Conservation (phyloP, 306 rosid species). For the Corylus avellana region DNA sequence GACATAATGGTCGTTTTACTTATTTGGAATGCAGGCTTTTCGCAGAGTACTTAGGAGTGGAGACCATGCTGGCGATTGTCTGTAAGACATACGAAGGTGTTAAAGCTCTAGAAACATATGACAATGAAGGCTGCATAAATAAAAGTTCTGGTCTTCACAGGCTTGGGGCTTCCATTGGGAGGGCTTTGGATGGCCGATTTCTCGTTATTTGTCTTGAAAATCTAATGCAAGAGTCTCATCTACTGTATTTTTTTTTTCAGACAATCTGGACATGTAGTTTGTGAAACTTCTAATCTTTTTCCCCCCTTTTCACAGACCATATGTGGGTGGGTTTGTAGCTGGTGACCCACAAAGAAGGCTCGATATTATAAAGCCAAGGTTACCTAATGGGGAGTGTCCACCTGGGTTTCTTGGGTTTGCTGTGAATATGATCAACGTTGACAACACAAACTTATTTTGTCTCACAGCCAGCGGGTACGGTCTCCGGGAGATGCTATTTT, state of each 20-base stretch:
- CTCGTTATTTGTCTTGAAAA: slow-evolving; percentile 76
- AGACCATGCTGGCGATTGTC: slow-evolving; percentile 78
- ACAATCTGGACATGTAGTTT: slow-evolving; percentile 23
- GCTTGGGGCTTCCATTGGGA: slow-evolving; percentile 67
- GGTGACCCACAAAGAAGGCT: slow-evolving; percentile 72
- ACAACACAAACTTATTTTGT: slow-evolving; percentile 49
- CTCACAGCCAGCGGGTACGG: slow-evolving; percentile 69
- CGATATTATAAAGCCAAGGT: slow-evolving; percentile 74
- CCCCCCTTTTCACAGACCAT: slow-evolving; percentile 50
- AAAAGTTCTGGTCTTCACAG: slow-evolving; percentile 68
- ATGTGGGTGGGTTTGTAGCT: slow-evolving; percentile 57
- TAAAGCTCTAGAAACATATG: slow-evolving; percentile 71
- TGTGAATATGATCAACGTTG: slow-evolving; percentile 75
- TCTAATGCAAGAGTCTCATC: slow-evolving; percentile 39
- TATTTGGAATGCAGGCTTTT: slow-evolving; percentile 67
- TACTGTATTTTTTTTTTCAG: background rate
- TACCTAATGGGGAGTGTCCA: slow-evolving; percentile 74
- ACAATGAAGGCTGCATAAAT: slow-evolving; percentile 56
- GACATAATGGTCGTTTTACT: background rate
- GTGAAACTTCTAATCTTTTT: background rate
- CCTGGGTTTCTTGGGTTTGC: slow-evolving; percentile 87
- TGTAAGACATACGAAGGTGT: slow-evolving; percentile 77
- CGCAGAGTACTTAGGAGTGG: slow-evolving; percentile 76
- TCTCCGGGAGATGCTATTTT: slow-evolving; percentile 82
- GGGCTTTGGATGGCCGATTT: slow-evolving; percentile 68